Conservation (phyloP, 768 basidiomycete genomes). For the Tylopilus intermedius region DNA sequence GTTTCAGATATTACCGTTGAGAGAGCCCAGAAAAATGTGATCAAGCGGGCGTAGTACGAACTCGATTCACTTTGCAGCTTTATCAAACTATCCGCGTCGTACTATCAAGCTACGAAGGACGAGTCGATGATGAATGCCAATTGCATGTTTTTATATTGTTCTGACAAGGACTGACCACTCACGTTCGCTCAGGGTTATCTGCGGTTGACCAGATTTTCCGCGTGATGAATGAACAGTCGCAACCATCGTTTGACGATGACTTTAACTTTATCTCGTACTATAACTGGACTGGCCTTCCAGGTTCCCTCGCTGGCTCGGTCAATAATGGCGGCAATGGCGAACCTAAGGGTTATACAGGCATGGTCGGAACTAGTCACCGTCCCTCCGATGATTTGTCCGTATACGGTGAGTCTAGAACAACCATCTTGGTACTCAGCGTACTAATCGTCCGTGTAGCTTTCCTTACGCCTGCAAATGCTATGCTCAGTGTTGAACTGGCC, state of each 20-base stretch:
- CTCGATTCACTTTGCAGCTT: conserved; percentile 77
- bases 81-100: conserved; percentile 69
- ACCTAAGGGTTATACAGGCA: conserved; percentile 67
- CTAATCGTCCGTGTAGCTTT: conserved; percentile 47
- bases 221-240: conserved; percentile 74
- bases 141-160: conserved; percentile 39
- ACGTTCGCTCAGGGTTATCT: conserved; percentile 45
- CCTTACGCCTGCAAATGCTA: conserved; percentile 74
- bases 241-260: conserved; percentile 59
- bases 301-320: conserved; percentile 55
- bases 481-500: conserved; percentile 69
- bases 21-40: background rate
- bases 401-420: conserved; percentile 44
- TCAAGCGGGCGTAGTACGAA: conserved; percentile 50
- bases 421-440: background rate
- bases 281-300: conserved; percentile 73
- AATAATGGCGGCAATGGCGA: conserved; percentile 69
- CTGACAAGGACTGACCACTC: background rate
- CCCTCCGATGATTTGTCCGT: conserved; percentile 71
- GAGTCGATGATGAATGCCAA: conserved; percentile 65
- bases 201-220: conserved; percentile 71
- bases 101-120: conserved; percentile 69
- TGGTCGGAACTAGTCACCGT: conserved; percentile 71
- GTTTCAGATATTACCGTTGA: background rate
- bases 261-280: conserved; percentile 75